Percentiles rank a stretch among this genome's conserved stretches.
phyloP scores from a whole-genome alignment of 2,329 filamentous ascomycete species.

The Drechslerella coelobrocha region DNA sequence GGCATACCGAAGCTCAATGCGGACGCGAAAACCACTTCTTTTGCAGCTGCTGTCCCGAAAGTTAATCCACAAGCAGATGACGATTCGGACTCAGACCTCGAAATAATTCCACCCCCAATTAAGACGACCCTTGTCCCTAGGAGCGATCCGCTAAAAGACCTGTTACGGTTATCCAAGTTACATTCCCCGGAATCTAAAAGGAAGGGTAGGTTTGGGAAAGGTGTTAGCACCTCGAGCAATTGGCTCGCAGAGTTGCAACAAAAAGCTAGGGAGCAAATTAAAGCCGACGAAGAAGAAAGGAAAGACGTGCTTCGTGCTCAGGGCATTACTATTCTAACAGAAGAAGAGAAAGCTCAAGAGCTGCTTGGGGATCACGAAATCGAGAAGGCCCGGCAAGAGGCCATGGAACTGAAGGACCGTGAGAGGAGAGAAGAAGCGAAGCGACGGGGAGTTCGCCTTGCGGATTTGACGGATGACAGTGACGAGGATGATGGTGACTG shows the following conservation, averaged over 20 bases:
- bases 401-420: constrained; percentile 72
- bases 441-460: constrained; percentile 60
- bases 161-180: constrained; percentile 16
- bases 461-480: constrained; percentile 65
- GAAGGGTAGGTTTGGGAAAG: constrained; percentile 56
- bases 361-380: constrained; percentile 87
- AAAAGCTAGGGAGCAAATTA: constrained; percentile 80
- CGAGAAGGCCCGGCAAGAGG: constrained; percentile 81
- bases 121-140: constrained; percentile 3
- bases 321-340: constrained; percentile 80
- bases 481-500: constrained; percentile 57
- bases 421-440: constrained; percentile 67
- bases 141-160: constrained; percentile 39
- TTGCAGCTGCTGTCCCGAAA: constrained; percentile 8
- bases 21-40: constrained; percentile 3
- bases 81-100: constrained; percentile 53
- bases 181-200: constrained; percentile 58
- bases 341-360: constrained; percentile 83
- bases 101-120: constrained; percentile 57
- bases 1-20: constrained; percentile 23
- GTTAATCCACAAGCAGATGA: constrained; percentile 3
- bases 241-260: constrained; percentile 72
- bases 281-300: constrained; percentile 75
- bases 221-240: constrained; percentile 71
- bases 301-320: constrained; percentile 78